Conservation (phyloP, 2,329 filamentous ascomycete species). For the Colletotrichum chlorophyti region DNA sequence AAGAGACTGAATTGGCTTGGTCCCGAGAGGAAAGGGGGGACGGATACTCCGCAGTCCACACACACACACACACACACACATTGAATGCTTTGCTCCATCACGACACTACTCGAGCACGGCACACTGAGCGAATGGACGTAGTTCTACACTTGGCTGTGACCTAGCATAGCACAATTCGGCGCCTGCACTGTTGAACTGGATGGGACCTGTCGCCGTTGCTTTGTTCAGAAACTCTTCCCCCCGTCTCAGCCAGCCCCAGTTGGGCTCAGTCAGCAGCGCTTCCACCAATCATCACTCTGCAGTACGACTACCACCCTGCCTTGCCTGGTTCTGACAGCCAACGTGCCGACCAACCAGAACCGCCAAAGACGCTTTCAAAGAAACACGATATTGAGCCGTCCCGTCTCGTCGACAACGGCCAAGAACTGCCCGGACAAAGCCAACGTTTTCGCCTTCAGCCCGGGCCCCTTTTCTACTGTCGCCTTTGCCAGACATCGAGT, state of each 20-base stretch:
- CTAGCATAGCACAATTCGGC: not conserved
- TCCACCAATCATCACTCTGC: slow-evolving; percentile 19
- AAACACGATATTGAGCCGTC: slow-evolving; percentile 12
- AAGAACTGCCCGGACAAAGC: too few relatives aligned
- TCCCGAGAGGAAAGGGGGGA: not conserved
- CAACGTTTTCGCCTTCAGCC: too few relatives aligned
- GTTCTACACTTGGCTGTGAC: not conserved
- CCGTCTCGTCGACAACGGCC: too few relatives aligned
- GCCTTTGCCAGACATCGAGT: too few relatives aligned
- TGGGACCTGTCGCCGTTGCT: too few relatives aligned
- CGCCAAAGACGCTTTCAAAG: too few relatives aligned
- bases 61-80: not conserved
- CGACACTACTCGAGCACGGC: not conserved
- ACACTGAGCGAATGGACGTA: not conserved
- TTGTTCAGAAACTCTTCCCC: slow-evolving; percentile 1
- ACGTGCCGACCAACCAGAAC: slow-evolving; percentile 1
- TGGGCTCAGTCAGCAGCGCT: not conserved
- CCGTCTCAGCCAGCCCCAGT: too few relatives aligned
- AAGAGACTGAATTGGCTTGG: slow-evolving; percentile 2
- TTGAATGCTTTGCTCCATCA: not conserved
- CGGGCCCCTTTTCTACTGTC: too few relatives aligned
- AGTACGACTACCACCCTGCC: slow-evolving; percentile 12
- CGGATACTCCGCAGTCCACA: slow-evolving; percentile 4
- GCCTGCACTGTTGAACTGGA: too few relatives aligned
- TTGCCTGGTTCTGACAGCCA: slow-evolving; percentile 2